Evolutionary conservation across 352 stramenopile genomes (phyloP).

Genomic region (Phytopythium mirpurense): DNA sequence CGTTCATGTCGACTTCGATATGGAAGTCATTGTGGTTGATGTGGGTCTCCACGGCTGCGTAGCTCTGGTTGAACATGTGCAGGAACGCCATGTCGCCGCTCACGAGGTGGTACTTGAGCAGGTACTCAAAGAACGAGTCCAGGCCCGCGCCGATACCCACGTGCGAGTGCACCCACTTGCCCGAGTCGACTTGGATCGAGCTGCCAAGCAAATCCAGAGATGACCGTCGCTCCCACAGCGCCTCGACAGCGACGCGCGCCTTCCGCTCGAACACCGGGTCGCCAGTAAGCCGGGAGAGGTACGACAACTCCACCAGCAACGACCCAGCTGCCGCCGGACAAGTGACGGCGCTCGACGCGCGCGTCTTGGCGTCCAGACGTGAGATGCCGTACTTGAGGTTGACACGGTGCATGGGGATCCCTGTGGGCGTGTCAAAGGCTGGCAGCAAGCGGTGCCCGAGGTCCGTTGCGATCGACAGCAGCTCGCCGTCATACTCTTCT

Average conservation of each 20-base stretch:
- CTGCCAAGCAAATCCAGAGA: conserved; percentile 92
- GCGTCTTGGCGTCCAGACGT: conserved; percentile 27
- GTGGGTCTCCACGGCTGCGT: conserved; percentile 69
- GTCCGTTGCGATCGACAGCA: conserved; percentile 93
- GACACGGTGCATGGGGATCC: conserved; percentile 95
- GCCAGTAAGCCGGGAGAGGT: conserved; percentile 86
- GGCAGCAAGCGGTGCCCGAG: conserved; percentile 93
- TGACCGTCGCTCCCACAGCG: conserved; percentile 74
- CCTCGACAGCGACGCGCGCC: conserved; percentile 54
- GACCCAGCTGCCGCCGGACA: conserved; percentile 95
- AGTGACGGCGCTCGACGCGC: conserved; percentile 79
- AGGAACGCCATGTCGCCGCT: conserved; percentile 91
- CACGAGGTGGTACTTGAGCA: conserved; percentile 97
- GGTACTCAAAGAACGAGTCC: conserved; percentile 98
- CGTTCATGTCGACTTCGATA: conserved; percentile 86
- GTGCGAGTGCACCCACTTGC: conserved; percentile 71
- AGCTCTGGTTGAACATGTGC: conserved; percentile 89
- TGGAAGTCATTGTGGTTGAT: conserved; percentile 74
- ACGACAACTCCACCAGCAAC: conserved; percentile 95
- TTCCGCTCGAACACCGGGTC: conserved; percentile 56
- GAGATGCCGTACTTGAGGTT: conserved; percentile 82
- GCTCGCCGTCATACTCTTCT: conserved; percentile 89
- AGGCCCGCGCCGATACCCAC: conserved; percentile 90
- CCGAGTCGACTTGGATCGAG: conserved; percentile 90
- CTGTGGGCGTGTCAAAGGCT: conserved; percentile 96